Base-by-base conservation (phyloP, 2,329 filamentous ascomycete species). In the Trichoderma sp. region DNA sequence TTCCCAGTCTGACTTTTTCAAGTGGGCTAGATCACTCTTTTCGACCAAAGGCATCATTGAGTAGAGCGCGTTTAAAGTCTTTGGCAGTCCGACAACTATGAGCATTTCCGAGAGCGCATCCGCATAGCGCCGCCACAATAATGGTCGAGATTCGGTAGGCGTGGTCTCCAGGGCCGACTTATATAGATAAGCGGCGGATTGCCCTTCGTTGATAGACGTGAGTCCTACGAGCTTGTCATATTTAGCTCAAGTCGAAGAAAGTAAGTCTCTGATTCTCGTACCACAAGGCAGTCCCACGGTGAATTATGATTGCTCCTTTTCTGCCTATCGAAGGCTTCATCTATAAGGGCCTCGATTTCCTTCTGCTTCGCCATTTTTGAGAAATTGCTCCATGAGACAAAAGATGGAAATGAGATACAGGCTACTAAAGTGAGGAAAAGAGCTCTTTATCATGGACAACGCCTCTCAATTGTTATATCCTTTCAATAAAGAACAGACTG, bases 31-130 rank as follows among this genome's bases (percentile, higher is more conserved):
- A 24, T 58, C n/a, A 8, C 7, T 16, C 14, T 35, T 58, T n/a
- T 66, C 21, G 7, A 66, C 63, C 19, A 66, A 2, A 11, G 63
- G 53, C 11, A 57, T 58, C 16, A 58, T 66, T 49, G 63, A 43
- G 19, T 35, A 66, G 0, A 66, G 29, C 1, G 63, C 53, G 7
- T 66, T 66, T 2, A 66, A 29, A 5, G 63, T 66, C 40, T 58
- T 66, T 35, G 63, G 63, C 63, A 66, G 37, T n/a, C 63, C 63
- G 16, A 66, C 63, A n/a, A 66, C 43, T 19, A 66, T 58, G 7
- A 57, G 14, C 63, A 66, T 66, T 37, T 66, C 37, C 7, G 63
- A 33, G 19, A 66, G 53, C 4, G 63, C 63, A 35, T 66, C 53
- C n/a, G 27, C 27, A 13, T 66, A 66, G n/a, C 63, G 63, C 11